Conservation (phyloP, 495 filamentous ascomycete species). For the Geoglossum glabrum region DNA sequence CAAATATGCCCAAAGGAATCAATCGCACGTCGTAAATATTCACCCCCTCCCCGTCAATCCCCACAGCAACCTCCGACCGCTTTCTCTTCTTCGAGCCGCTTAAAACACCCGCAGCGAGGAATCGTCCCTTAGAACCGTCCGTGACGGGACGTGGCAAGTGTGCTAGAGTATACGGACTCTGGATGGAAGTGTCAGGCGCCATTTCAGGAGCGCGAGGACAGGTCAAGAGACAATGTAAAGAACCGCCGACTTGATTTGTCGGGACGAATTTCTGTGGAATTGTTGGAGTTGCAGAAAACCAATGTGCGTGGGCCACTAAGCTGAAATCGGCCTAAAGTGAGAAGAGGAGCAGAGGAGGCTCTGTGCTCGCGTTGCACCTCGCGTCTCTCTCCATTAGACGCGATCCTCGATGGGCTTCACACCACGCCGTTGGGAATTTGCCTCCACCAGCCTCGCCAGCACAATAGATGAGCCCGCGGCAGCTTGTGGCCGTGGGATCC, state of each 20-base stretch:
- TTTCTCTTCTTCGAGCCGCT: constrained; percentile 67
- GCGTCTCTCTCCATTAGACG: not conserved
- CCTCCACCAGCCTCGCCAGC: not conserved
- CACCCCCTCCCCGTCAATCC: constrained; percentile 76
- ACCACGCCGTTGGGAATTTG: not conserved
- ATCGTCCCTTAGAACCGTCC: constrained; percentile 35
- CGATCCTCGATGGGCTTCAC: no score
- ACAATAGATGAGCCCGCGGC: not conserved
- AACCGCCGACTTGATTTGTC: not conserved
- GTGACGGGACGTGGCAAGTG: constrained; percentile 40
- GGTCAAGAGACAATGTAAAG: not conserved
- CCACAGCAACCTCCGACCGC: constrained; percentile 63
- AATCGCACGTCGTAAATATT: constrained; percentile 74
- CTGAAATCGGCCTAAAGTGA: not conserved
- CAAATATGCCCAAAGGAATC: not conserved
- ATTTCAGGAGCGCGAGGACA: not conserved
- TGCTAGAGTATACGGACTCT: constrained; percentile 40
- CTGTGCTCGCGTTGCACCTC: not conserved
- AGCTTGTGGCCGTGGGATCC: not conserved
- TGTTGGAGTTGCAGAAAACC: not conserved
- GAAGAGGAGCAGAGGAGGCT: not conserved
- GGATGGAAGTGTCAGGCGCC: constrained; percentile 14
- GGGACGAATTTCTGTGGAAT: not conserved
- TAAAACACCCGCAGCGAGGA: constrained; percentile 48
- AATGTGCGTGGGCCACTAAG: not conserved